Evolutionary conservation across 1,139 yeast genomes (phyloP), one percentile per base, ranked within the genome.

Genomic region (Nakaseomyces delphensis): DNA sequence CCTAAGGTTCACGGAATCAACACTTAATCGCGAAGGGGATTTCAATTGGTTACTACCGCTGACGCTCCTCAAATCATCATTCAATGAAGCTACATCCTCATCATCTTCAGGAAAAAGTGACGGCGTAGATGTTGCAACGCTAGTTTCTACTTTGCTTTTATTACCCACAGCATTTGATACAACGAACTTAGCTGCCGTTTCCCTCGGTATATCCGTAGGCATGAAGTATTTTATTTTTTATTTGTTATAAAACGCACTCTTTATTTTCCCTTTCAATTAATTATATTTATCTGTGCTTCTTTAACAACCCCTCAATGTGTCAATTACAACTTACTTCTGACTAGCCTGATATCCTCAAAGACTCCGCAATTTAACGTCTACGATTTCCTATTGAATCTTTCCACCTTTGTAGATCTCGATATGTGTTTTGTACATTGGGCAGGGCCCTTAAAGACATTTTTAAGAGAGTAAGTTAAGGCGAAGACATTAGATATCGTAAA

Each of bases 31-130:
- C 24, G 47, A 44, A 15, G 51, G 42, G 14, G 43, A 43, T 39
- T 41, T 24, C 25, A 42, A 38, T 24, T 41, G 43, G 10, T 45
- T 44, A 39, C 52, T 50, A 6, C 57, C 57, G 29, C 53, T 46
- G n/a, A 53, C 43, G 39, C 65, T 60, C n/a, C 51, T 48, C 28
- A 63, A 43, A 45, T 63, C 68, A 44, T 62, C 67, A 43, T 63
- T 64, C 21, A 53, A 38, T 4, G 57, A 56, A 23, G 53, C 45
- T 3, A 45, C 45, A 35, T 51, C 28, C n/a, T 10, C 56, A 13
- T 39, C 48, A 8, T 36, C 24, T 2, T 42, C 36, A 15, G 35
- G 35, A 8, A 36, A 30, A 13, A 27, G 31, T 19, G 37, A 36
- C 3, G 15, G 33, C 29, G 19, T 39, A 27, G 21, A 15, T 5